Percentiles rank a stretch among this genome's conserved stretches.
Conservation (phyloP, 306 rosid species). For the Dalbergia oliveri region DNA sequence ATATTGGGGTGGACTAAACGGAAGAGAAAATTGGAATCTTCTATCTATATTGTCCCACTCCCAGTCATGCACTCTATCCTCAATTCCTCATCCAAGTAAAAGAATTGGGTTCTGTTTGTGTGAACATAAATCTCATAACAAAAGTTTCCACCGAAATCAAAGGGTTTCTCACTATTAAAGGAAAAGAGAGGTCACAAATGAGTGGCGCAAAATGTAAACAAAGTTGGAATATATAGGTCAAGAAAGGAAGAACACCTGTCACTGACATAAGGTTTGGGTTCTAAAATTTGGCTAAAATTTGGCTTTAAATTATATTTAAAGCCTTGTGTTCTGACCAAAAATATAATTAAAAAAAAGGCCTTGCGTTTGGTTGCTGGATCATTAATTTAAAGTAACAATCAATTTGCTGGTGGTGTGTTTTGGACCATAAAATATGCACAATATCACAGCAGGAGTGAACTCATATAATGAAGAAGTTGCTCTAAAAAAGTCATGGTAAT, state of each 20-base stretch:
- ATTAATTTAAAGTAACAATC: no score
- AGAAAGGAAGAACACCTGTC: neutral
- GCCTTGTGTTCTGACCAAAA: no score
- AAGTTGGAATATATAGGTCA: neutral
- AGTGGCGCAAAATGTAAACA: neutral
- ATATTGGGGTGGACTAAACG: neutral
- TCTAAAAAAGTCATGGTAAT: no score
- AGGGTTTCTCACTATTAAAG: neutral
- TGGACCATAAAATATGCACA: no score
- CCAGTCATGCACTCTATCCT: neutral
- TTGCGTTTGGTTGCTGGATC: no score
- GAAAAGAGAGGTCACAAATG: neutral
- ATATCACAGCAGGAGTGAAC: no score
- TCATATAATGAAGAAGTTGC: no score
- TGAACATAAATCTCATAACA: neutral
- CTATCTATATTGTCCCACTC: neutral
- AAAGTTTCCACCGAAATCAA: neutral
- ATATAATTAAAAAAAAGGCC: no score
- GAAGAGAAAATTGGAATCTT: conserved; percentile 5
- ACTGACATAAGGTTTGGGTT: no score
- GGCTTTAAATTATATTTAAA: no score
- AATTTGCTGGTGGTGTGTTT: no score
- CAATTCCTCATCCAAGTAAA: neutral
- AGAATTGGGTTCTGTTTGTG: neutral
- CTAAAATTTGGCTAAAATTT: no score